Conservation (phyloP, 2,329 filamentous ascomycete species). For the Cladosporium phlei region DNA sequence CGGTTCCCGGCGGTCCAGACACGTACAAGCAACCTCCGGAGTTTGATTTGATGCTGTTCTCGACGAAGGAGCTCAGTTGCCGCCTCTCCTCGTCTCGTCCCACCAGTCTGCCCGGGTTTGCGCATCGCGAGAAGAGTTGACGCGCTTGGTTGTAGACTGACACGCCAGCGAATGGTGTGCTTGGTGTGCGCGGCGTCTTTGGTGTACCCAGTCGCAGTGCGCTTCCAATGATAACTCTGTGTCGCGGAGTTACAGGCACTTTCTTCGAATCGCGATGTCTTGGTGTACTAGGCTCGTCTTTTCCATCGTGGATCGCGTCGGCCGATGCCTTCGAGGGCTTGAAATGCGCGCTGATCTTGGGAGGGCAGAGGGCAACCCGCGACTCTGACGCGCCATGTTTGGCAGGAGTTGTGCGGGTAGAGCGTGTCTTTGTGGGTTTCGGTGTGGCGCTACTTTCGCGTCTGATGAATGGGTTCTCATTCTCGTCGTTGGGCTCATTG, state of each 20-base stretch:
- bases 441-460: slow-evolving; percentile 32
- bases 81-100: slow-evolving; percentile 67
- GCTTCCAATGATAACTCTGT: slow-evolving; percentile 53
- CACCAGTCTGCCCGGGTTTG: slow-evolving; percentile 68
- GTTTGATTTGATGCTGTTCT: slow-evolving; percentile 54
- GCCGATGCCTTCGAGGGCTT: slow-evolving; percentile 36
- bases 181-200: slow-evolving; percentile 67
- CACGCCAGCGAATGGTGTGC: slow-evolving; percentile 54
- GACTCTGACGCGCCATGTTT: slow-evolving; percentile 45
- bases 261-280: slow-evolving; percentile 69
- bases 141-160: slow-evolving; percentile 84
- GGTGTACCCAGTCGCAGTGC: slow-evolving; percentile 51
- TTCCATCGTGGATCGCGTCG: slow-evolving; percentile 36
- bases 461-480: slow-evolving; percentile 55
- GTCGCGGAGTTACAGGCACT: slow-evolving; percentile 73
- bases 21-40: slow-evolving; percentile 84
- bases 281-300: slow-evolving; percentile 62
- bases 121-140: slow-evolving; percentile 78
- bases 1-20: slow-evolving; percentile 90
- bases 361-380: slow-evolving; percentile 41
- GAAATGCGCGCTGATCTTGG: slow-evolving; percentile 45
- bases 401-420: slow-evolving; percentile 37
- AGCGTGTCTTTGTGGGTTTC: slow-evolving; percentile 31
- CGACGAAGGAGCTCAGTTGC: slow-evolving; percentile 66
- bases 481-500: slow-evolving; percentile 60